Percentiles rank a stretch among this genome's conserved stretches.
Evolutionary conservation across 2,329 filamentous ascomycete genomes (phyloP).

Genomic region (Penicillium sp.): DNA sequence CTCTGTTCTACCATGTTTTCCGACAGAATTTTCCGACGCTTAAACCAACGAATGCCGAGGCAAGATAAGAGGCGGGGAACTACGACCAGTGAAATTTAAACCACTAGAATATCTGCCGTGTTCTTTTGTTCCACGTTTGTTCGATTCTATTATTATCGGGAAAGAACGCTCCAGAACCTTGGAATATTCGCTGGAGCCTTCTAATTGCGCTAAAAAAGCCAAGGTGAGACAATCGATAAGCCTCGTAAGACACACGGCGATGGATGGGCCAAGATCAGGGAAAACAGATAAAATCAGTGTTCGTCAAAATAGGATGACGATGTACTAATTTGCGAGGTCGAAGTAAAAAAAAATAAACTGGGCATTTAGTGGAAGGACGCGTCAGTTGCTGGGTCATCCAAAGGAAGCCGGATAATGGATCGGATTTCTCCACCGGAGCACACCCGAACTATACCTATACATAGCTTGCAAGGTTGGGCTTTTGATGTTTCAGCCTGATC

Average conservation of each 20-base stretch:
- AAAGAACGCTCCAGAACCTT: background rate
- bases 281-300: background rate
- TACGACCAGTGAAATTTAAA: background rate
- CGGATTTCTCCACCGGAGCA: conserved; percentile 6
- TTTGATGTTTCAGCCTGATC: conserved; percentile 14
- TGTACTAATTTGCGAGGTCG: background rate
- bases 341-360: background rate
- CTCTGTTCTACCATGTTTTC: background rate
- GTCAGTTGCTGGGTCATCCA: conserved; percentile 15
- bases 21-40: background rate
- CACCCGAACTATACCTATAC: conserved; percentile 10
- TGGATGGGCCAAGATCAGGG: background rate
- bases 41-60: background rate
- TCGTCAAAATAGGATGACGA: background rate
- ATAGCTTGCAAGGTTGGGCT: conserved; percentile 9
- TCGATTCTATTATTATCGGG: conserved; percentile 8
- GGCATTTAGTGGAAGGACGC: conserved; percentile 8
- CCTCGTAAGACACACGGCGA: background rate
- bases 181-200: conserved; percentile 8
- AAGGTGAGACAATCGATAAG: conserved; percentile 3
- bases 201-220: background rate
- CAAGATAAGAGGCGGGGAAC: background rate
- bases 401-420: conserved; percentile 10
- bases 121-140: background rate
- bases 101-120: background rate